phyloP scores from a whole-genome alignment of 2,329 filamentous ascomycete species.

The Sordariomycetes sp. region DNA sequence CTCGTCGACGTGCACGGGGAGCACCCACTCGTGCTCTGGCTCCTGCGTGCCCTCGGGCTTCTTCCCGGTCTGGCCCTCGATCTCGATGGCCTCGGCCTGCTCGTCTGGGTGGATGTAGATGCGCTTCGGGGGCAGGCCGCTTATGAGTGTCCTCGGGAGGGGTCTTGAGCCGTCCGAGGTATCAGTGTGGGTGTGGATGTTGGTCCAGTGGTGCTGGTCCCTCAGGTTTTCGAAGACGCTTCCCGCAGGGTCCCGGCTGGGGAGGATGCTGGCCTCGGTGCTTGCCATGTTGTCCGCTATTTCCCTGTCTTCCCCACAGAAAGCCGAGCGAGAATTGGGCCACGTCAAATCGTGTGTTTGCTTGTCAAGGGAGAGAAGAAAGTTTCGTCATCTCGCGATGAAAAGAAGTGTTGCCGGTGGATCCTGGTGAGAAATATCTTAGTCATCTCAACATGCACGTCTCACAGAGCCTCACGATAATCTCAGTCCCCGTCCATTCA shows the following conservation, averaged over 20 bases:
- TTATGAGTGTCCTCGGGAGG: conserved; percentile 50
- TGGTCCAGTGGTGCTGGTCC: conserved; percentile 66
- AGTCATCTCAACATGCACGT: not conserved
- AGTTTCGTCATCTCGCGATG: not conserved
- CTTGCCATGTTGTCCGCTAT: not conserved
- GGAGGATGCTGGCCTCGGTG: not conserved
- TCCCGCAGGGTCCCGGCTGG: conserved; percentile 14
- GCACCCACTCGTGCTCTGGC: conserved; percentile 63
- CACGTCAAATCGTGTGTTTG: not conserved
- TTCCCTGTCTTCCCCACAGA: not conserved
- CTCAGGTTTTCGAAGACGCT: conserved; percentile 60
- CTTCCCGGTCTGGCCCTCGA: conserved; percentile 37
- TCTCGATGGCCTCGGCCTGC: conserved; percentile 61
- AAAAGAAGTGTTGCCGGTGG: not conserved
- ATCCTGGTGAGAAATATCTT: not conserved
- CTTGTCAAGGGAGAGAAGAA: not conserved
- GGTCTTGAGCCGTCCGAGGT: conserved; percentile 25
- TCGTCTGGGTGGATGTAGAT: conserved; percentile 77
- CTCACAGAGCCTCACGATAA: not conserved
- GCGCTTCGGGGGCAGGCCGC: conserved; percentile 60
- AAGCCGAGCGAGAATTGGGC: not conserved
- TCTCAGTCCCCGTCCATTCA: no score
- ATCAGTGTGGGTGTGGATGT: conserved; percentile 41
- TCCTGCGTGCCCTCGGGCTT: conserved; percentile 27
- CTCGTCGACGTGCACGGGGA: conserved; percentile 63